Base-by-base conservation (phyloP, 768 basidiomycete species). In the Multifurca ochricompacta region DNA sequence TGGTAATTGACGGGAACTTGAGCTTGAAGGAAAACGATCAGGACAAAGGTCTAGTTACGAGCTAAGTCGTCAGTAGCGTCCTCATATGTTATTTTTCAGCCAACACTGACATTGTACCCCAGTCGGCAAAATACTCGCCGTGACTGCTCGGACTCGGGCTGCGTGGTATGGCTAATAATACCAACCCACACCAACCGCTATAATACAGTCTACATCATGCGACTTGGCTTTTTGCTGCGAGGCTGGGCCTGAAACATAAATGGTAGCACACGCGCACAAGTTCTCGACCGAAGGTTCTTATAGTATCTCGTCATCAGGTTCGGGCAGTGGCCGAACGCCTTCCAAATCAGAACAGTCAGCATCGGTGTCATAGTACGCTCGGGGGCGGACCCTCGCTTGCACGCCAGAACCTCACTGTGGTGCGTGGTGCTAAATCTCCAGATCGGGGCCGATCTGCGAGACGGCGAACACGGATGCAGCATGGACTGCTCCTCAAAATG, bases 281-380 rank as follows among this genome's bases (percentile, higher is more conserved):
- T 21, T 5, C 28, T 27, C 35, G 9, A 25, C 39, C 30, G 16
- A 18, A 19, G 13, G 23, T 48, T 35, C 39, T 48, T 54, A 54
- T n/a, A n/a, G n/a, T n/a, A n/a, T 54, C 53, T 48, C 2, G 53
- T 48, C 48, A 50, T 49, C 42, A 23, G 35, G n/a, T 44, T n/a
- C 35, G 43, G 48, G 4, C 18, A 21, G 48, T 44, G 42, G 42
- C 48, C 39, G 36, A 44, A 30, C n/a, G 10, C 27, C 14, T 50
- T 55, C 54, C 48, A 49, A 48, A 50, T 50, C 54, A 55, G 30
- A 50, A 35, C 18, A 49, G 34, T 18, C 35, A 37, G 32, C 32
- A 39, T 27, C n/a, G 25, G 36, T n/a, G 40, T 47, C 53, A 39
- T 46, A n/a, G n/a, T n/a, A n/a, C n/a, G n/a, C n/a, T 35, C 54